These are phyloP conservation scores for Spathaspora hagerdaliae DNA, from an alignment of 805 yeast species.

Conservation along the genomic window DNA sequence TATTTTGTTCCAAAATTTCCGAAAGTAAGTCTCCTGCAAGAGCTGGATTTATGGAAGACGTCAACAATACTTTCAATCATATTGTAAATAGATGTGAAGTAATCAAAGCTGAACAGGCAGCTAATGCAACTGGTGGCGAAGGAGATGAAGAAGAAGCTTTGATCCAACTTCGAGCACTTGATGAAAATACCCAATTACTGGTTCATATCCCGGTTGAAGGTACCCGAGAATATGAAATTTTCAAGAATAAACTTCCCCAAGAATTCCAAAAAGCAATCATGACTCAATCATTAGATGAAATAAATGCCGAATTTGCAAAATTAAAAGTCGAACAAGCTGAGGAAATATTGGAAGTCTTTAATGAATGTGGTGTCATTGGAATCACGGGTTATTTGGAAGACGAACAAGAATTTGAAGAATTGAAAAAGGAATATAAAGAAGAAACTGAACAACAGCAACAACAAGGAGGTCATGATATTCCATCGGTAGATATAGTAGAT, in stretches of 20 bases:
- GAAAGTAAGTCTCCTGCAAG: conserved; percentile 56
- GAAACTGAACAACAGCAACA: conserved; percentile 4
- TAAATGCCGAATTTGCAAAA: conserved; percentile 75
- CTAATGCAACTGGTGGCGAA: conserved; percentile 13
- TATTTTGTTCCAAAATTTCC: conserved; percentile 64
- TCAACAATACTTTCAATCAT: conserved; percentile 69
- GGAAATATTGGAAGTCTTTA: conserved; percentile 63
- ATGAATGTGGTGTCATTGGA: conserved; percentile 79
- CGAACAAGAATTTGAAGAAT: conserved; percentile 60
- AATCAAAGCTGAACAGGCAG: conserved; percentile 49
- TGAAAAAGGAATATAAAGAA: conserved; percentile 46
- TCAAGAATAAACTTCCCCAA: conserved; percentile 50
- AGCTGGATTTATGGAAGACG: conserved; percentile 68
- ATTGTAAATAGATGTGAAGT: conserved; percentile 71
- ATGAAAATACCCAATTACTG: conserved; percentile 71
- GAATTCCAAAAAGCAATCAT: conserved; percentile 73
- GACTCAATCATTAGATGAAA: conserved; percentile 67
- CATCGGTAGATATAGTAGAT: conserved; percentile 20
- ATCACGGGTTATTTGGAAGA: conserved; percentile 73
- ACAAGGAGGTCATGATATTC: conserved; percentile 6
- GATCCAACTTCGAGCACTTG: conserved; percentile 85
- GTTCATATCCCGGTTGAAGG: conserved; percentile 64
- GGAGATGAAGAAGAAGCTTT: conserved; percentile 51
- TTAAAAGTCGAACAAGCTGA: conserved; percentile 81
- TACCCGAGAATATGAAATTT: conserved; percentile 53